Evolutionary conservation across 371 early-diverging fungal species (phyloP).

Genomic region (Coemansia sp.): DNA sequence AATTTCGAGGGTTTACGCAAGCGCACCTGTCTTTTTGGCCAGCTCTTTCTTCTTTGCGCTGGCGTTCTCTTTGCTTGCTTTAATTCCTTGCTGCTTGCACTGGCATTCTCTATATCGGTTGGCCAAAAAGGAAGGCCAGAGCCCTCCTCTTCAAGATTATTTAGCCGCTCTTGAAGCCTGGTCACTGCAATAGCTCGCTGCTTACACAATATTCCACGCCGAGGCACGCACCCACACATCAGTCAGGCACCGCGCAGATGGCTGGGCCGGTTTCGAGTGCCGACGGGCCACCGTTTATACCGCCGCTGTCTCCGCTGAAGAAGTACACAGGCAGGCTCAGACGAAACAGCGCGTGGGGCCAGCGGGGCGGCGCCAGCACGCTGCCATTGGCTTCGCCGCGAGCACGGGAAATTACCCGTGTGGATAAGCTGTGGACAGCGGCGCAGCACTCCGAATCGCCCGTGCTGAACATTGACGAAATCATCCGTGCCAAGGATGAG

Average conservation of each 20-base stretch:
- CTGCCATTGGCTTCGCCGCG: conserved; percentile 1
- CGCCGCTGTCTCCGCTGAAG: background rate
- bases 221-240: background rate
- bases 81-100: no score
- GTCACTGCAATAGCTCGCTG: background rate
- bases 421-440: conserved; percentile 17
- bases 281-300: background rate
- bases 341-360: background rate
- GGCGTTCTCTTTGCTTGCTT: no score
- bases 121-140: no score
- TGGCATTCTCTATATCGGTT: no score
- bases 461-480: conserved; percentile 30
- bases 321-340: conserved; percentile 1
- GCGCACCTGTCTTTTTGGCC: background rate
- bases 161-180: no score
- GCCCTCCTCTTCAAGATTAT: no score
- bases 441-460: conserved; percentile 16
- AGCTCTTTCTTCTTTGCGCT: conserved; percentile 1
- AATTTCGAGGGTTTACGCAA: background rate
- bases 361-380: background rate
- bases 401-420: conserved; percentile 21
- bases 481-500: conserved; percentile 36
- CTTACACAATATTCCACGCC: background rate
- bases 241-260: background rate
- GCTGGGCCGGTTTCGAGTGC: background rate